Conservation (phyloP, 345 rosid genomes). For the Clarkia xantiana region DNA sequence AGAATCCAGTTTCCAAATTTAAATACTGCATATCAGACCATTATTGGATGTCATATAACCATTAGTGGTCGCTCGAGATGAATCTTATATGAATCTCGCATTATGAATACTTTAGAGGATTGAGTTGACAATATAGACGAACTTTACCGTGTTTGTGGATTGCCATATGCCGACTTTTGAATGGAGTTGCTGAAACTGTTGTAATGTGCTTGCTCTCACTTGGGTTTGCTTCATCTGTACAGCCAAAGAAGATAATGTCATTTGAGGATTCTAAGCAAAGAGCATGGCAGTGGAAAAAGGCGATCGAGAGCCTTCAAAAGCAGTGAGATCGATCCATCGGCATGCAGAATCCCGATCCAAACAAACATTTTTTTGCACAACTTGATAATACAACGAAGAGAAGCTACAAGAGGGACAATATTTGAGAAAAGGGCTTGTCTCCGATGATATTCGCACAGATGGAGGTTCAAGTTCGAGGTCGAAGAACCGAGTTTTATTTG, state of each 20-base stretch:
- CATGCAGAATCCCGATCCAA: too few species aligned
- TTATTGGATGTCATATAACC: too few species aligned
- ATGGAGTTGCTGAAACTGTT: neutral
- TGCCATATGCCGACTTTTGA: too few species aligned
- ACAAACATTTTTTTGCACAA: neutral
- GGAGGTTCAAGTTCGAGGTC: neutral
- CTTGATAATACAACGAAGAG: slow-evolving; percentile 13
- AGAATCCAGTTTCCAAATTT: neutral
- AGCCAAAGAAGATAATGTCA: slow-evolving; percentile 92
- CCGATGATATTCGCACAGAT: neutral
- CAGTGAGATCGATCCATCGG: slow-evolving; percentile 27
- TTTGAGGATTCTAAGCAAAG: slow-evolving; percentile 89
- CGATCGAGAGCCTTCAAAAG: slow-evolving; percentile 82
- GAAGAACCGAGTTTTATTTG: neutral
- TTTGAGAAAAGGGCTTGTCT: slow-evolving; percentile 8
- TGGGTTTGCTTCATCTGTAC: slow-evolving; percentile 10
- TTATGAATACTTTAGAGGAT: too few species aligned
- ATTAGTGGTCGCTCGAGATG: too few species aligned
- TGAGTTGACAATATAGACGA: too few species aligned
- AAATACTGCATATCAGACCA: too few species aligned
- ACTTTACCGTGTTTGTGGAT: too few species aligned
- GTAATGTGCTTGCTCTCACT: neutral
- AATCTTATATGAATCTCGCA: neutral
- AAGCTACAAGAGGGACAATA: neutral
- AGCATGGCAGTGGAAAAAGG: slow-evolving; percentile 90